A percentile compares a stretch with the other conserved stretches of the same genome.
These are phyloP conservation scores for Annulohypoxylon maeteangense DNA, from an alignment of 495 filamentous ascomycete species.

Conservation along the genomic window DNA sequence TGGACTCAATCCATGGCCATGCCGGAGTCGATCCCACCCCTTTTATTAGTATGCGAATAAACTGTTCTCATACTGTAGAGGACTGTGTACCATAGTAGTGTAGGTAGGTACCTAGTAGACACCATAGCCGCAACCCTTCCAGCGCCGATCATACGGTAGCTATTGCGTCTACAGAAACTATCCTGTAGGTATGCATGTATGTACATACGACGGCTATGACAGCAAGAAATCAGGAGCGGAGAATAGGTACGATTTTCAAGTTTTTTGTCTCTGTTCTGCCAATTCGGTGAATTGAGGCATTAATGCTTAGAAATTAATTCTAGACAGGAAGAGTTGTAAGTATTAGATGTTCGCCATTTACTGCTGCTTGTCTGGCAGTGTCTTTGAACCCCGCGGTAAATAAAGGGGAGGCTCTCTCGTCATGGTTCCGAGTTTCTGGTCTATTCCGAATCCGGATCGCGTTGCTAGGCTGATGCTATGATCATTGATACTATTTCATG, in stretches of 20 bases:
- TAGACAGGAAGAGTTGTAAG: not conserved
- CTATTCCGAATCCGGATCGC: conserved; percentile 24
- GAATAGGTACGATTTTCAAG: not conserved
- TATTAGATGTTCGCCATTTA: not conserved
- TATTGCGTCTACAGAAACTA: conserved; percentile 12
- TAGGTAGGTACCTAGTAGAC: conserved; percentile 1
- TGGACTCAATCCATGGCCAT: conserved; percentile 30
- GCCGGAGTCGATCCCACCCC: conserved; percentile 34
- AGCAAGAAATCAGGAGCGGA: not conserved
- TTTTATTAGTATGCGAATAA: conserved; percentile 28
- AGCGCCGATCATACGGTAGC: conserved; percentile 21
- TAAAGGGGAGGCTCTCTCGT: conserved; percentile 10
- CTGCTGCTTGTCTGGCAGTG: not conserved
- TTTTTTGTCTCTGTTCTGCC: not conserved
- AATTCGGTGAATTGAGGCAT: conserved; percentile 8
- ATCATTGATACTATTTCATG: not conserved
- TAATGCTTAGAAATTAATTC: not conserved
- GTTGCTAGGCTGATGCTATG: not conserved
- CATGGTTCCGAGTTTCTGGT: conserved; percentile 1
- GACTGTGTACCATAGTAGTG: not conserved
- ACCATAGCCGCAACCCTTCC: conserved; percentile 40
- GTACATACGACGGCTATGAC: not conserved
- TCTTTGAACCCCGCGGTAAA: conserved; percentile 22
- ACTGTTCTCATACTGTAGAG: conserved; percentile 29
- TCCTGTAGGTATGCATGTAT: not conserved